Percentiles rank a stretch among this genome's conserved stretches.
Evolutionary conservation across 2,329 filamentous ascomycete species (phyloP).

Genomic region (Alternaria sp.): DNA sequence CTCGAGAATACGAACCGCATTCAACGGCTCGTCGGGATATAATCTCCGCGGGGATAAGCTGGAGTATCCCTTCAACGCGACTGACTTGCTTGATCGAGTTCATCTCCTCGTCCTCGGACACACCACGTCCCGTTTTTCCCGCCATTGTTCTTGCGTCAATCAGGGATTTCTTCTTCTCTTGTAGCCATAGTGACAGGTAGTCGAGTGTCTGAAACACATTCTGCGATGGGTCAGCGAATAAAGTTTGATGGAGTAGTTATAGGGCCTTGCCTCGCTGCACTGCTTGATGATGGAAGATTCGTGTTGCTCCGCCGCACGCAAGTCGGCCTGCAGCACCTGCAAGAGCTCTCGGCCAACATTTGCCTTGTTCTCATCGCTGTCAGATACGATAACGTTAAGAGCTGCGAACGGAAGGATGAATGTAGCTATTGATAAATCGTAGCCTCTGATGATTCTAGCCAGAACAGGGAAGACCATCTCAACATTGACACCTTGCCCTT

Average conservation of each 20-base stretch:
- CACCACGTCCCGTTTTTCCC: conserved; percentile 54
- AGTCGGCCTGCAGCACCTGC: conserved; percentile 72
- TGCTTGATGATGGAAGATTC: conserved; percentile 80
- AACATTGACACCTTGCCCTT: conserved; percentile 76
- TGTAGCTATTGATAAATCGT: conserved; percentile 84
- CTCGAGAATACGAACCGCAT: conserved; percentile 90
- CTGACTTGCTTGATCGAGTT: conserved; percentile 62
- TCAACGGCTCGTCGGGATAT: conserved; percentile 87
- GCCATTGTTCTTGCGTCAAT: conserved; percentile 52
- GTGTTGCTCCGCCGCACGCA: conserved; percentile 61
- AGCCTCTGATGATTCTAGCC: conserved; percentile 81
- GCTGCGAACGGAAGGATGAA: conserved; percentile 90
- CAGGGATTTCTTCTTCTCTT: conserved; percentile 71
- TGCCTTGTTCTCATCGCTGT: conserved; percentile 68
- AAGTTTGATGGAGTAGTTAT: not conserved
- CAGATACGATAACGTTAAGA: conserved; percentile 81
- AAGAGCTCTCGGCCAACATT: conserved; percentile 78
- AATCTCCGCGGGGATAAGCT: conserved; percentile 73
- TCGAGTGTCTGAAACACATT: conserved; percentile 90
- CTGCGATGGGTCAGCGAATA: conserved; percentile 57
- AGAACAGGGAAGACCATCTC: conserved; percentile 82
- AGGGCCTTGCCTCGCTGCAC: conserved; percentile 78
- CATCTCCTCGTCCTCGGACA: conserved; percentile 61
- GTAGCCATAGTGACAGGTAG: conserved; percentile 89
- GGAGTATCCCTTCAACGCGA: conserved; percentile 76